Conservation (phyloP, 257 asterid species). For the Anisodus tanguticus region DNA sequence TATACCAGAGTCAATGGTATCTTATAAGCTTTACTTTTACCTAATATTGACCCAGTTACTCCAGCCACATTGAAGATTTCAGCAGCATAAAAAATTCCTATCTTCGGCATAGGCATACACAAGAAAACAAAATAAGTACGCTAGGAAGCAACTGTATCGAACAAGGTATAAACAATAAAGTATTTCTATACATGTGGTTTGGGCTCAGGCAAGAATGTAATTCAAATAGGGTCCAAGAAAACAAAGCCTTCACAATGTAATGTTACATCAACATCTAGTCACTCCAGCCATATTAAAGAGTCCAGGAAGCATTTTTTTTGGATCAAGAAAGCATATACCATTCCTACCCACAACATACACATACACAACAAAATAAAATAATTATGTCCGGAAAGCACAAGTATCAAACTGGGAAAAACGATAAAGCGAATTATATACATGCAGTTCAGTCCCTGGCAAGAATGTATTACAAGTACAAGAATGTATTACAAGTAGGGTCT, state of each 20-base stretch:
- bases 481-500: not conserved
- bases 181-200: not conserved
- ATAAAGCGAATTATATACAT: not conserved
- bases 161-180: not conserved
- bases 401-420: not conserved
- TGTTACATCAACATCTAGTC: not conserved
- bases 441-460: not conserved
- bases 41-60: not conserved
- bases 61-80: not conserved
- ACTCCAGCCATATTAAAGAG: not conserved
- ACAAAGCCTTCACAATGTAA: not conserved
- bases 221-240: not conserved
- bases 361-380: conserved; percentile 1
- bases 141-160: not conserved
- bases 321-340: not conserved
- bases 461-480: no score
- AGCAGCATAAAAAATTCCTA: not conserved
- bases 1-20: not conserved
- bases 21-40: not conserved
- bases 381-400: not conserved
- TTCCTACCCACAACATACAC: not conserved
- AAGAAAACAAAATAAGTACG: not conserved
- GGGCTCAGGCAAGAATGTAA: not conserved
- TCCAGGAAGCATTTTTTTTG: no score
- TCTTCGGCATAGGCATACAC: not conserved